Evolutionary conservation across 73 alveolate species (phyloP).

Genomic region (Urostyla sp.): DNA sequence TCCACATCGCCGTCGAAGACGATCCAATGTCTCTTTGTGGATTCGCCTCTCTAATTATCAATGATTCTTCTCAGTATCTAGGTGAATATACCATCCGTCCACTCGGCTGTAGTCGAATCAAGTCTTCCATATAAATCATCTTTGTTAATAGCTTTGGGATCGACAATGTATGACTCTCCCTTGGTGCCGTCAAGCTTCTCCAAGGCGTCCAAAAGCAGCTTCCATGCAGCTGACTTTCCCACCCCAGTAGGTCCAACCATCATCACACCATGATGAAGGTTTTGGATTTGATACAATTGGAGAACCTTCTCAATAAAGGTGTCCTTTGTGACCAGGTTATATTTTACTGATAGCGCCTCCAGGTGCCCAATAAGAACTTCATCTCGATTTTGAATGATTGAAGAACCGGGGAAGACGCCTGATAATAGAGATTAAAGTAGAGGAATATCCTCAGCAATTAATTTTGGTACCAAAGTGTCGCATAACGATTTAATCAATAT

Average conservation of each 20-base stretch:
- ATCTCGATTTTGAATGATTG: constrained; percentile 94
- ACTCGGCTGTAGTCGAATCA: constrained; percentile 99
- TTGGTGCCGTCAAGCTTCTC: constrained; percentile 91
- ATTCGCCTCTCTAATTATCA: constrained; percentile 97
- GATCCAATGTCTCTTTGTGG: constrained; percentile 98
- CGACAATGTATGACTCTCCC: constrained; percentile 98
- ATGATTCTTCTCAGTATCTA: constrained; percentile 93
- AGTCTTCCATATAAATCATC: constrained; percentile 99
- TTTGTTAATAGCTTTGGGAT: constrained; percentile 98
- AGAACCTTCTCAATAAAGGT: constrained; percentile 93
- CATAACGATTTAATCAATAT: constrained; percentile 96
- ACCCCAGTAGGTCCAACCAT: constrained; percentile 99
- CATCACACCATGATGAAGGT: constrained; percentile 98
- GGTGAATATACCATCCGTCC: constrained; percentile 99
- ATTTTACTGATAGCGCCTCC: constrained; percentile 76
- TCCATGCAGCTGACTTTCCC: constrained; percentile 99
- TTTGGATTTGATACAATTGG: constrained; percentile 88
- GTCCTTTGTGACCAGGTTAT: constrained; percentile 86
- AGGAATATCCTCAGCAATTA: constrained; percentile 98
- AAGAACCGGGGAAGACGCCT: constrained; percentile 99
- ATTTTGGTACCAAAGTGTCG: constrained; percentile 99
- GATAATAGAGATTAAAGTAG: constrained; percentile 88
- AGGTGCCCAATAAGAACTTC: constrained; percentile 88
- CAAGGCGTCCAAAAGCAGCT: constrained; percentile 97
- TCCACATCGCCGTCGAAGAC: constrained; percentile 99